Evolutionary conservation across 1,284 basidiomycete species (phyloP).

Genomic region (Marasmius tenuissimus): DNA sequence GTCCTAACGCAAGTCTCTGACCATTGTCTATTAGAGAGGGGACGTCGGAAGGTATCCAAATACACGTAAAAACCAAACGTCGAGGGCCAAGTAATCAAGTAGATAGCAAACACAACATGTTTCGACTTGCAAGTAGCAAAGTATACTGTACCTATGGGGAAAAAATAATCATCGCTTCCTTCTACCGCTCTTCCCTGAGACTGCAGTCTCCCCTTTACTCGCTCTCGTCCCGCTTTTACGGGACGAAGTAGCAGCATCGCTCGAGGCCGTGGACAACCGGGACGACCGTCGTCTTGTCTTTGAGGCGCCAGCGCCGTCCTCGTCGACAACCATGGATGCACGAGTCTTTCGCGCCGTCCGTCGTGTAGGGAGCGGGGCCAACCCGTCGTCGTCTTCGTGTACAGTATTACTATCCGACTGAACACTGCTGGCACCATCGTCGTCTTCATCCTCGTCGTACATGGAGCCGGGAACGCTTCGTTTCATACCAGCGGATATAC

Average conservation of each 20-base stretch:
- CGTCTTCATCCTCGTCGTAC: slow-evolving; percentile 35
- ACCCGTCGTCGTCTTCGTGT: slow-evolving; percentile 49
- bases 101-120: too few relatives aligned
- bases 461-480: slow-evolving; percentile 58
- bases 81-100: too few relatives aligned
- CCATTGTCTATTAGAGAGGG: too few relatives aligned
- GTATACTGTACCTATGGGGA: background rate
- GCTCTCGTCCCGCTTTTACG: background rate
- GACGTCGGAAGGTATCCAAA: too few relatives aligned
- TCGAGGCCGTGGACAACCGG: slow-evolving; percentile 24
- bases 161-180: slow-evolving; percentile 1
- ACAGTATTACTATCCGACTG: slow-evolving; percentile 13
- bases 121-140: too few relatives aligned
- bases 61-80: too few relatives aligned
- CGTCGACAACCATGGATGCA: slow-evolving; percentile 27
- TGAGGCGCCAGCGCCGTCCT: slow-evolving; percentile 30
- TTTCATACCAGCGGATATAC: slow-evolving; percentile 20
- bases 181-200: background rate
- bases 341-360: slow-evolving; percentile 25
- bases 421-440: slow-evolving; percentile 14
- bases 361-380: slow-evolving; percentile 46
- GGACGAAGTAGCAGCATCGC: background rate
- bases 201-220: background rate
- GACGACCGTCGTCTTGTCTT: slow-evolving; percentile 39
- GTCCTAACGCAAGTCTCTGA: too few relatives aligned